Evolutionary conservation across 192 early-diverging fungal species (phyloP).

Genomic region (Coemansia aciculifera): DNA sequence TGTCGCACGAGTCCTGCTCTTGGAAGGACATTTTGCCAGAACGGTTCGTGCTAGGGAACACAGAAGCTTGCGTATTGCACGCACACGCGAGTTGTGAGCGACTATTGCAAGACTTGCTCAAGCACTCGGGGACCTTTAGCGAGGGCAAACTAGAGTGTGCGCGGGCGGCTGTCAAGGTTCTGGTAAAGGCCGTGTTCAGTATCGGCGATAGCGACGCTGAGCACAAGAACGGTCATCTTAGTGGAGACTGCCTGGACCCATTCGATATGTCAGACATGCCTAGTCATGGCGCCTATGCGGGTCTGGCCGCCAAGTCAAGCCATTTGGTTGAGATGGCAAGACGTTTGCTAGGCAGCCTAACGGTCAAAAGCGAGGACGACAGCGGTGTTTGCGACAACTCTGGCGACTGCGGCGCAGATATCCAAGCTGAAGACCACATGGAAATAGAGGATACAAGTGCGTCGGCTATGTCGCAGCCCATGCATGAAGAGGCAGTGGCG

Average conservation of each 20-base stretch:
- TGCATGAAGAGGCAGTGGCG: not conserved
- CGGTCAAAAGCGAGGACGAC: not conserved
- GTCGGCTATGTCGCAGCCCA: constrained; percentile 1
- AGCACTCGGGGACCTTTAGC: not conserved
- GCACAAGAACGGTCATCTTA: not conserved
- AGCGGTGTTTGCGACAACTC: not conserved
- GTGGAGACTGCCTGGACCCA: not conserved
- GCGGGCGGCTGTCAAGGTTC: not conserved
- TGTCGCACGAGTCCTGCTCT: not conserved
- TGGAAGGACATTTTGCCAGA: not conserved
- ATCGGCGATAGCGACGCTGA: not conserved
- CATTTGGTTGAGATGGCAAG: not conserved
- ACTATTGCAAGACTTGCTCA: not conserved
- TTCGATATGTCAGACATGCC: not conserved
- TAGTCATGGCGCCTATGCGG: not conserved
- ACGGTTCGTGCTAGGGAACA: not conserved
- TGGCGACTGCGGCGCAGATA: not conserved
- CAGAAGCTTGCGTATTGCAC: not conserved
- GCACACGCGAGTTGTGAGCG: not conserved
- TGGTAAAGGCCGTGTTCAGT: not conserved
- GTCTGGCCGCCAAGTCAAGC: not conserved
- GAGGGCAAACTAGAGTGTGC: not conserved
- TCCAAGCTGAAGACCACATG: not conserved
- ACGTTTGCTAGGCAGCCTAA: not conserved
- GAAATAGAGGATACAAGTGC: not conserved